Conservation (phyloP, 805 yeast genomes). For the Saccharomycopsis synnaedendra region DNA sequence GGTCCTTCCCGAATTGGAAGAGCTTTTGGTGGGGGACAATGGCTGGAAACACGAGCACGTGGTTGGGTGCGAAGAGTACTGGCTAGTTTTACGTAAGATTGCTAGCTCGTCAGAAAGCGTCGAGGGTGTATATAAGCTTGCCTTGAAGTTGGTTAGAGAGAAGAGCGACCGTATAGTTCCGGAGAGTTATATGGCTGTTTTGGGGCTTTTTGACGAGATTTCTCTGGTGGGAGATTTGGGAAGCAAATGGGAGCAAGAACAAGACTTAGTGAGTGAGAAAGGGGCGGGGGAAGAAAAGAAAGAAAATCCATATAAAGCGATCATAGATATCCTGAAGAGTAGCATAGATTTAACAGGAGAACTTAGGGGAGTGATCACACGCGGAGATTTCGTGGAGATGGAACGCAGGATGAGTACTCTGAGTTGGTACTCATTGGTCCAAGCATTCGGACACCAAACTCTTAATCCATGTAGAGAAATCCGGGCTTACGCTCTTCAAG, state of each 20-base stretch:
- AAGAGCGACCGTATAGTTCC: slow-evolving; percentile 27
- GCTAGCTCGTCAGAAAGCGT: slow-evolving; percentile 36
- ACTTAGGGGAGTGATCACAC: slow-evolving; percentile 28
- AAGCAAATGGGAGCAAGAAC: slow-evolving; percentile 62
- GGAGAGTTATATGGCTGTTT: slow-evolving; percentile 48
- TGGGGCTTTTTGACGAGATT: slow-evolving; percentile 67
- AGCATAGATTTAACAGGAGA: slow-evolving; percentile 53
- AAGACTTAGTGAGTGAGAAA: slow-evolving; percentile 25
- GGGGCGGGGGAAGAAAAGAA: slow-evolving; percentile 28
- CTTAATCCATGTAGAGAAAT: slow-evolving; percentile 78
- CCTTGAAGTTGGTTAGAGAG: slow-evolving; percentile 28
- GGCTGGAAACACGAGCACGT: background rate
- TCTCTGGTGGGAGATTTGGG: slow-evolving; percentile 77
- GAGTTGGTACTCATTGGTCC: slow-evolving; percentile 46
- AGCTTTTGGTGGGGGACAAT: background rate
- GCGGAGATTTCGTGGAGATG: slow-evolving; percentile 24
- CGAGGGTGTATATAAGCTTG: slow-evolving; percentile 32
- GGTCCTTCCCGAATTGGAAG: background rate
- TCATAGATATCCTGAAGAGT: slow-evolving; percentile 46
- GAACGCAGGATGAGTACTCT: slow-evolving; percentile 23
- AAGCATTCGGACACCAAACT: slow-evolving; percentile 83
- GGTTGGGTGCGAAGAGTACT: slow-evolving; percentile 24
- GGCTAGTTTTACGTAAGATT: slow-evolving; percentile 41
- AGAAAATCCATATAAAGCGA: slow-evolving; percentile 36
- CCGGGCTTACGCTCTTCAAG: slow-evolving; percentile 50